Conservation (phyloP, 2,329 filamentous ascomycete genomes). For the Sarocladium brachiariae region DNA sequence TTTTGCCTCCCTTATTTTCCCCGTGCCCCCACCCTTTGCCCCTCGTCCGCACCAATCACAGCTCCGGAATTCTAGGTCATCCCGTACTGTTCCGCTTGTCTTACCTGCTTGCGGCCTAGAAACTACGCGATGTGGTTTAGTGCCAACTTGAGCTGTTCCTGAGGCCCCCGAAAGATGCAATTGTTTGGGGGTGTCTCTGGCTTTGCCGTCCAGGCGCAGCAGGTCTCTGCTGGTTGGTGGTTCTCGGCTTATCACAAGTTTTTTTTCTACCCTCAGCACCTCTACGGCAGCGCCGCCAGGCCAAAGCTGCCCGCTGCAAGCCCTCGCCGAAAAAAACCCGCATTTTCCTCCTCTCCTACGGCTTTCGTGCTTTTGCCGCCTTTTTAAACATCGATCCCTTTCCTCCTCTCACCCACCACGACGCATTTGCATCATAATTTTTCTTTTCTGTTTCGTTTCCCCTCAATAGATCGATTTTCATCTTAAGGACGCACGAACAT, state of each 20-base stretch:
- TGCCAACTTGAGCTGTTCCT: background rate
- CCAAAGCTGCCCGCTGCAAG: background rate
- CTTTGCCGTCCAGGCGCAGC: background rate
- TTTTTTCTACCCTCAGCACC: too few relatives aligned
- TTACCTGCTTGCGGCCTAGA: constrained; percentile 5
- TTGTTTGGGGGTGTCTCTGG: background rate
- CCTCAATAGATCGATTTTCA: background rate
- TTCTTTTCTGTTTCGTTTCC: constrained; percentile 1
- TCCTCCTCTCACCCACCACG: too few relatives aligned
- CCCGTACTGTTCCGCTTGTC: constrained; percentile 7
- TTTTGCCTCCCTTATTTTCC: background rate
- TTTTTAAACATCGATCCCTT: background rate
- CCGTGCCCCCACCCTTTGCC: background rate
- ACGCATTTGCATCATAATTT: too few relatives aligned
- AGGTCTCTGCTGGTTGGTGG: too few relatives aligned
- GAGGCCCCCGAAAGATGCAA: background rate
- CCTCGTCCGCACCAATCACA: background rate
- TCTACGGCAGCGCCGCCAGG: too few relatives aligned
- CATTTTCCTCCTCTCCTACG: constrained; percentile 1
- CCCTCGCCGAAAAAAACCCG: constrained; percentile 12
- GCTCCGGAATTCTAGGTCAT: background rate
- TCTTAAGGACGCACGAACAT: background rate
- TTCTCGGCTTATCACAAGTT: background rate
- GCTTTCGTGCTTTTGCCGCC: background rate
- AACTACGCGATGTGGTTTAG: constrained; percentile 1